These are phyloP conservation scores for Barbatosphaeria neglecta DNA, from an alignment of 495 filamentous ascomycete species.

Conservation along the genomic window DNA sequence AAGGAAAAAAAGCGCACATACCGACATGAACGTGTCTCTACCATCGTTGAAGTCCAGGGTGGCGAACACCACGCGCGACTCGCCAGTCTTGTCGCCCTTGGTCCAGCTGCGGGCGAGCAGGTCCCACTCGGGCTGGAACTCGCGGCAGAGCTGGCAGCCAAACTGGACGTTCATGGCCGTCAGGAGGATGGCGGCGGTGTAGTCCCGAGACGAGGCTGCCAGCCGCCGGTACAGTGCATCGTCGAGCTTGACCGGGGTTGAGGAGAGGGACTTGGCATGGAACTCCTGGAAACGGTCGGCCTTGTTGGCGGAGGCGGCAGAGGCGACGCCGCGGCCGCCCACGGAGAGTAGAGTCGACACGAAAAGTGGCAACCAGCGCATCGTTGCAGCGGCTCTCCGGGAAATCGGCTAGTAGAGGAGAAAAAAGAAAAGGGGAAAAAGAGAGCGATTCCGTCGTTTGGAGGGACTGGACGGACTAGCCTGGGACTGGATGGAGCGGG, in stretches of 20 bases:
- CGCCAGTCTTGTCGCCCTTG: constrained; percentile 62
- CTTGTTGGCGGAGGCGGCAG: constrained; percentile 45
- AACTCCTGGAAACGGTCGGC: constrained; percentile 53
- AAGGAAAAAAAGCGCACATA: constrained; percentile 35
- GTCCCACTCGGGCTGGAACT: constrained; percentile 93
- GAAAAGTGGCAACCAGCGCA: constrained; percentile 46
- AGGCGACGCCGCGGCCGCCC: constrained; percentile 13
- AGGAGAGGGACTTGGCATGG: constrained; percentile 52
- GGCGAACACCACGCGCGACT: constrained; percentile 64
- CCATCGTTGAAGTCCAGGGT: constrained; percentile 86
- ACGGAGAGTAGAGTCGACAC: constrained; percentile 44
- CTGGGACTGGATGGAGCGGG: too few species aligned
- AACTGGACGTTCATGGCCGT: constrained; percentile 79
- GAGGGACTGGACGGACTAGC: too few species aligned
- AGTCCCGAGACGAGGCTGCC: constrained; percentile 67
- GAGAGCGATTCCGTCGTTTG: too few species aligned
- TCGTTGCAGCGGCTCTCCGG: constrained; percentile 18
- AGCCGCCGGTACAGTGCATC: constrained; percentile 65
- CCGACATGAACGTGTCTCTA: constrained; percentile 77
- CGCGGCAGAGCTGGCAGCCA: constrained; percentile 75
- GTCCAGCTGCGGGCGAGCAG: constrained; percentile 79
- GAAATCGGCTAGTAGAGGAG: background rate
- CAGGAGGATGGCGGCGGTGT: constrained; percentile 69
- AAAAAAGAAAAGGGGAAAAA: constrained; percentile 1
- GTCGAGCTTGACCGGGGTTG: constrained; percentile 60